Percentiles rank a stretch among this genome's conserved stretches.
phyloP scores from a whole-genome alignment of 1,284 basidiomycete species.

The Puccinia triticina region DNA sequence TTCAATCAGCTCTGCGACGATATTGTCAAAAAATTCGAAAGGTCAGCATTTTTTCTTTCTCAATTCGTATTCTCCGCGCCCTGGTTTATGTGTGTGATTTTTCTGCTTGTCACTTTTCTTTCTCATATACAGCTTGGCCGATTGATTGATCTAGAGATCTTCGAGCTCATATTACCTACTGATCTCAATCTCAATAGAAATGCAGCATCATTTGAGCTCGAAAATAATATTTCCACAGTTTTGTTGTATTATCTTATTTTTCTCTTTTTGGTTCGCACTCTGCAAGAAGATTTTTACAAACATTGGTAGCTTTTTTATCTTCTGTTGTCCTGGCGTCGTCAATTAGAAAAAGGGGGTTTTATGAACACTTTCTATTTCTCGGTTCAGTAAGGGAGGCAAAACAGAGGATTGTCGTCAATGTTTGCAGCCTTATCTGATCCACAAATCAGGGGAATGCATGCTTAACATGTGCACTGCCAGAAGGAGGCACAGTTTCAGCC shows the following conservation, averaged over 20 bases:
- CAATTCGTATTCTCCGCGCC: neutral
- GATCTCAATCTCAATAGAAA: neutral
- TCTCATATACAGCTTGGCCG: neutral
- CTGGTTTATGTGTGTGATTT: neutral
- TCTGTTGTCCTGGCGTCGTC: too few relatives aligned
- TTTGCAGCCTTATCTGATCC: too few relatives aligned
- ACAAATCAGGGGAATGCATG: too few relatives aligned
- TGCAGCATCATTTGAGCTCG: neutral
- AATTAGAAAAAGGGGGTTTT: too few relatives aligned
- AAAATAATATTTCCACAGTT: neutral
- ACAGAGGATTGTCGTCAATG: too few relatives aligned
- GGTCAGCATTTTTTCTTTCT: conserved; percentile 23
- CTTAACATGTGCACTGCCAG: too few relatives aligned
- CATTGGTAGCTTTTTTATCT: too few relatives aligned
- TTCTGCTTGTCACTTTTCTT: neutral
- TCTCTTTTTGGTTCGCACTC: neutral
- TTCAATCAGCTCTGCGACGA: conserved; percentile 58
- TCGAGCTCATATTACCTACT: neutral
- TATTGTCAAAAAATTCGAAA: conserved; percentile 59
- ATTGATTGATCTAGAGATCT: neutral
- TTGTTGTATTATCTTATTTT: conserved; percentile 1
- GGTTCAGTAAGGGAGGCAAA: too few relatives aligned
- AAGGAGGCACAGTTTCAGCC: too few relatives aligned
- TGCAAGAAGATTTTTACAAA: neutral
- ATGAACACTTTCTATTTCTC: too few relatives aligned